Evolutionary conservation across 768 basidiomycete species (phyloP).

Genomic region (Amylocystis lapponica): DNA sequence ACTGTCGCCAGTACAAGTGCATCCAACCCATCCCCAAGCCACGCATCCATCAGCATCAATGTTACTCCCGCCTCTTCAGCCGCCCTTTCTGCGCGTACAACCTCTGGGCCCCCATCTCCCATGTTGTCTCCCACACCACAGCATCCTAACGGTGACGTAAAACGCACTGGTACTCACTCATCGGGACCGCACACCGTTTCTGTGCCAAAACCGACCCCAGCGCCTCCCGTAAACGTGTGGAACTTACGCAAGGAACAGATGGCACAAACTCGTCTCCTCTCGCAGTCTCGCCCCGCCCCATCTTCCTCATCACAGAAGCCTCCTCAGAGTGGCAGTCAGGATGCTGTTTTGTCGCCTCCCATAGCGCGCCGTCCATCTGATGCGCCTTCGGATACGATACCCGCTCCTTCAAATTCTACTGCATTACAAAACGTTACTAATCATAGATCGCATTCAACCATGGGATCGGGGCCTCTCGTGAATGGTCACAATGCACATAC

Average conservation of each 20-base stretch:
- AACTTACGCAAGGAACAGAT: conserved; percentile 37
- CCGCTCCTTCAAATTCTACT: neutral
- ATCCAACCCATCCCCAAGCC: too few species aligned
- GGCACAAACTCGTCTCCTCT: conserved; percentile 22
- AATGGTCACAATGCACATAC: conserved; percentile 5
- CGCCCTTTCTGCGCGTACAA: conserved; percentile 3
- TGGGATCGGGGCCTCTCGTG: neutral
- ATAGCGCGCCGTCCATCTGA: too few species aligned
- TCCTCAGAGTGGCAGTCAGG: neutral
- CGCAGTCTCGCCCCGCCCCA: too few species aligned
- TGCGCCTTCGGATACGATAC: too few species aligned
- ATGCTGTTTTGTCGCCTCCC: neutral
- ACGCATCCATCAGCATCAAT: conserved; percentile 1
- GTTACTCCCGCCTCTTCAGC: conserved; percentile 5
- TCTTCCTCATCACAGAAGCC: too few species aligned
- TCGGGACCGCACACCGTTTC: conserved; percentile 4
- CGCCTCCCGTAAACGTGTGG: conserved; percentile 37
- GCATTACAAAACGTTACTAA: conserved; percentile 3
- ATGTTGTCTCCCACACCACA: neutral
- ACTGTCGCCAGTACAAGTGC: too few species aligned
- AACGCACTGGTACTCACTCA: conserved; percentile 8
- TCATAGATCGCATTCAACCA: neutral
- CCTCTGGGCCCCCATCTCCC: conserved; percentile 5
- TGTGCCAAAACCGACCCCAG: conserved; percentile 18
- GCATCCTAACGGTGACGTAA: conserved; percentile 15